Base-by-base conservation (phyloP, 2,329 filamentous ascomycete species). In the Colletotrichum incanum region DNA sequence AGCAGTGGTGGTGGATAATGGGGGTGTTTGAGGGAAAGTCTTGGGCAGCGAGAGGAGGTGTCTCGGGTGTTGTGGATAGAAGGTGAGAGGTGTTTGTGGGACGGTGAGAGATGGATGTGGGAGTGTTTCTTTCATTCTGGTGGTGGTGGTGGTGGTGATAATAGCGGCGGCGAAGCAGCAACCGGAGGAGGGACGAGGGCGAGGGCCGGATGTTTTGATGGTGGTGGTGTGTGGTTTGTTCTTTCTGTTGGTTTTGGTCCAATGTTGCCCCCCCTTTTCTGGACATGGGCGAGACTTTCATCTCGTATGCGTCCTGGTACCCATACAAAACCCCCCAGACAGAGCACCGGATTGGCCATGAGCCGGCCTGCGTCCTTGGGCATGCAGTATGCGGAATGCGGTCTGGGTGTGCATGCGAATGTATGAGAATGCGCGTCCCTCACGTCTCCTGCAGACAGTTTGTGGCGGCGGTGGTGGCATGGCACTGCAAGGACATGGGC, bases 301-400 rank as follows among this genome's bases (percentile, higher is more conserved):
- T 54, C 59, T 62, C 45, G 59, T 62, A 47, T 50, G 45, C 54
- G 34, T 39, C n/a, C 23, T 28, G 49, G 55, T 59, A 39, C 8
- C 43, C 59, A 50, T 47, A 26, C 59, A 37, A 18, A 49, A 9
- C 41, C 31, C 31, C 12, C 31, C 45, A 41, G 52, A 23, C 23
- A 39, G 47, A 52, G 49, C 37, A 43, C 37, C n/a, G 49, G 61
- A 37, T 37, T 52, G 61, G 47, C 43, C 37, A 23, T 49, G 37
- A 23, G 28, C 63, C 26, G 54, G 39, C 63, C 31, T 45, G 63
- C 63, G 41, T 59, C 52, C 18, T 50, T n/a, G 41, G 59, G 45
- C 66, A 72, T 72, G 65, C 65, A 69, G 65, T 60, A 72, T 72
- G 69, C 69, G 65, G 69, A 72, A 72, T 72, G 65, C 65, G 65